A percentile compares a stretch with the other conserved stretches of the same genome.
Evolutionary conservation across 169 alveolate species (phyloP).

Genomic region (Cryptosporidium tyzzeri): DNA sequence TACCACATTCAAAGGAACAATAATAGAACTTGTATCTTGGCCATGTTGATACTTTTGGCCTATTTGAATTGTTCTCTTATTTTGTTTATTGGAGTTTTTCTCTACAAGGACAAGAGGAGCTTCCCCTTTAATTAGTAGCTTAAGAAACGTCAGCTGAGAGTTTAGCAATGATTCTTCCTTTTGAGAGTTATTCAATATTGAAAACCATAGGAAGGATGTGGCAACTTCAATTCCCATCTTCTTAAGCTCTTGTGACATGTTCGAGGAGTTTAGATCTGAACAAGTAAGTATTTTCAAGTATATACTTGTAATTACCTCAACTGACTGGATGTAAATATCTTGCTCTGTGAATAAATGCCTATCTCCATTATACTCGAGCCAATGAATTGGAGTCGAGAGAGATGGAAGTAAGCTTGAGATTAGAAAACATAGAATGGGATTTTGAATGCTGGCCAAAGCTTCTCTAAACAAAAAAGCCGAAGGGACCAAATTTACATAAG

Average conservation of each 20-base stretch:
- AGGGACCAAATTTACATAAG: constrained; percentile 17
- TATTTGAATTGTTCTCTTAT: neutral
- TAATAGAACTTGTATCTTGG: neutral
- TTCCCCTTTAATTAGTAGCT: constrained; percentile 35
- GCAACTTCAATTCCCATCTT: constrained; percentile 32
- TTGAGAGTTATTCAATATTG: constrained; percentile 6
- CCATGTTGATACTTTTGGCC: constrained; percentile 3
- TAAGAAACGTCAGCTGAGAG: constrained; percentile 23
- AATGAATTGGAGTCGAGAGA: constrained; percentile 56
- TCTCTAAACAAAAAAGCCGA: constrained; percentile 29
- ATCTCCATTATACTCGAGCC: constrained; percentile 23
- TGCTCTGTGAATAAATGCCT: constrained; percentile 1
- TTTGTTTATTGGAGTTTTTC: constrained; percentile 3
- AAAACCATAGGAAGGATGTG: constrained; percentile 57
- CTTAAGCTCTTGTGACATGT: constrained; percentile 12
- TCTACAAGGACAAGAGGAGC: constrained; percentile 1
- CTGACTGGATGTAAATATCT: neutral
- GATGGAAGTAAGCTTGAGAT: constrained; percentile 23
- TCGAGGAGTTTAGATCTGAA: neutral
- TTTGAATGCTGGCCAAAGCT: constrained; percentile 17
- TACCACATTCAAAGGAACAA: constrained; percentile 10
- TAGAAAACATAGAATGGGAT: constrained; percentile 35
- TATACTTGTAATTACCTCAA: constrained; percentile 14
- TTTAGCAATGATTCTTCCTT: constrained; percentile 5
- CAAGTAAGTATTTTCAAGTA: constrained; percentile 1